Conservation (phyloP, 768 basidiomycete genomes). For the Boletus vermiculosoides region DNA sequence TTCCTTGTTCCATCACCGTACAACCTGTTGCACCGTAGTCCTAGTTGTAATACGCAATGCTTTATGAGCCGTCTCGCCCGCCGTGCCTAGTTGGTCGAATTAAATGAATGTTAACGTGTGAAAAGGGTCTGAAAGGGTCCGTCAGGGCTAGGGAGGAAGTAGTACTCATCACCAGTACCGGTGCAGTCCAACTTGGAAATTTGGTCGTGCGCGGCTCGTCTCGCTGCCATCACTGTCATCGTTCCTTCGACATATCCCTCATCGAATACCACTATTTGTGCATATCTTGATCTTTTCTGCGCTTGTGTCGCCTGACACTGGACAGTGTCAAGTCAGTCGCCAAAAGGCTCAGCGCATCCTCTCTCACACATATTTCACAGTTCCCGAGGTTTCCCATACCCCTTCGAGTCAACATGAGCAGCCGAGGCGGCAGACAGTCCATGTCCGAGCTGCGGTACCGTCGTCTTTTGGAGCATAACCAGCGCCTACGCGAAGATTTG, state of each 20-base stretch:
- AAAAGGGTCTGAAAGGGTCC: constrained; percentile 18
- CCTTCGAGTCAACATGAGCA: constrained; percentile 45
- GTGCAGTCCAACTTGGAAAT: constrained; percentile 1
- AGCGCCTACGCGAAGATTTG: constrained; percentile 68
- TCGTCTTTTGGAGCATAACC: constrained; percentile 74
- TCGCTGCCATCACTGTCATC: constrained; percentile 11
- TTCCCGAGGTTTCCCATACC: constrained; percentile 1
- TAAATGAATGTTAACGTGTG: constrained; percentile 22
- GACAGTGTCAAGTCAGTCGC: constrained; percentile 5
- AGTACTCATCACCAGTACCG: background rate
- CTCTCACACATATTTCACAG: constrained; percentile 4
- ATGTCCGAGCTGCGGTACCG: constrained; percentile 83
- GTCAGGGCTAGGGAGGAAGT: background rate
- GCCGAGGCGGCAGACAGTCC: constrained; percentile 63
- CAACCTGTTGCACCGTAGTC: constrained; percentile 8
- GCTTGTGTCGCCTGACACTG: background rate
- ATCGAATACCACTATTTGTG: background rate
- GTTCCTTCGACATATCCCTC: constrained; percentile 3
- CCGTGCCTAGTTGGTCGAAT: background rate
- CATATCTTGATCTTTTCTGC: background rate
- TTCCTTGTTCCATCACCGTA: background rate
- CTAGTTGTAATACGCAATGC: background rate
- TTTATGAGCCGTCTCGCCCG: background rate
- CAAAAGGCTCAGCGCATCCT: background rate
- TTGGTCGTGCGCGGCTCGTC: constrained; percentile 5